Evolutionary conservation across 2,329 filamentous ascomycete genomes (phyloP), one percentile per base, ranked within the genome.

Genomic region (Cadophora malorum): DNA sequence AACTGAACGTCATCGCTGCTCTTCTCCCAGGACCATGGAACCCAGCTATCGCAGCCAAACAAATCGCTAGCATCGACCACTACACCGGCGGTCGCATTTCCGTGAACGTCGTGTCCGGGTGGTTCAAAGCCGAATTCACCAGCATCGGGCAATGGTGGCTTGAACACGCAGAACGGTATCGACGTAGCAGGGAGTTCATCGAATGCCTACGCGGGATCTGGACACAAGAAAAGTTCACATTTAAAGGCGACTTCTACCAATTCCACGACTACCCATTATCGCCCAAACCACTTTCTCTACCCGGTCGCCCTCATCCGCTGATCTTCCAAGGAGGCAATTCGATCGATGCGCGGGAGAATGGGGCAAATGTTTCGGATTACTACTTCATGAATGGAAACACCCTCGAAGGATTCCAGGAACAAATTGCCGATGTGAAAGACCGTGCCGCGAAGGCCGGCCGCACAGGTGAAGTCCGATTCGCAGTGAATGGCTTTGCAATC

Each of bases 361-460:
- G 81, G 0, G 83, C 81, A 0, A 74, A 79, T 25, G 83, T 82
- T 2, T 80, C 78, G 2, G 83, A 85, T 67, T 85, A 82, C 76
- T 86, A 85, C 71, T 86, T 85, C 72, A 85, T 85, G 83, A 86
- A 85, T 71, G 83, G 83, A n/a, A 85, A 85, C 71, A 83, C 84
- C 1, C 79, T 85, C 10, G 83, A 85, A 63, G 83, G 83, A 1
- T 85, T 86, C 74, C 79, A 82, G 53, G 76, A 76, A 10, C 83
- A 86, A 72, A 85, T 86, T 53, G 75, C 75, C 0, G 83, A 85
- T 68, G 83, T 85, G 4, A 81, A 80, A 65, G 80, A 79, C 56
- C 78, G 82, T 0, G 83, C 84, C 2, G 77, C 77, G 64, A 81
- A 81, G 67, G 75, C 80, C 12, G 81, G 81, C 10, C 79, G 83